Conservation (phyloP, 139 green algal species). For the Asterochloris erici region DNA sequence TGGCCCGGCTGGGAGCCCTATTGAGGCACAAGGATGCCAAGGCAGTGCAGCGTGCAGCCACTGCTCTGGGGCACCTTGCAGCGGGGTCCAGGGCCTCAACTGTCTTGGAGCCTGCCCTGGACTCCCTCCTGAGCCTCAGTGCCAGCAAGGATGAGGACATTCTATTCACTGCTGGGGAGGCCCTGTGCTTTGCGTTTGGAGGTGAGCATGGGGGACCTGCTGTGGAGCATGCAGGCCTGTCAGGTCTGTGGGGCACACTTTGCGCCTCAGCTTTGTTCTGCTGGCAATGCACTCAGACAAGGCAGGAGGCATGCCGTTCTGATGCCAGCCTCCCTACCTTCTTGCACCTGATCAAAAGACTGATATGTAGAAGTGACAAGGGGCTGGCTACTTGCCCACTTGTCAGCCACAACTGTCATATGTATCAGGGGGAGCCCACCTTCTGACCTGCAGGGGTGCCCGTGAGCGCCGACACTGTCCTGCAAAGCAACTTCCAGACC, state of each 20-base stretch:
- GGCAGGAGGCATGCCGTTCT: neutral
- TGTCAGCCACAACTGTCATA: neutral
- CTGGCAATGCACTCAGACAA: too few species aligned
- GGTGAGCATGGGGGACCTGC: slow-evolving; percentile 16
- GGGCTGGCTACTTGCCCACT: neutral
- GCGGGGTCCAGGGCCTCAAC: neutral
- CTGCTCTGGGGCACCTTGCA: slow-evolving; percentile 1
- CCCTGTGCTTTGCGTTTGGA: slow-evolving; percentile 75
- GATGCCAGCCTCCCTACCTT: neutral
- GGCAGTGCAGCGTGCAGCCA: slow-evolving; percentile 11
- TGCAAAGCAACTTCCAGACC: slow-evolving; percentile 40
- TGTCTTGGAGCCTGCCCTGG: slow-evolving; percentile 23
- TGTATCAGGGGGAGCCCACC: neutral
- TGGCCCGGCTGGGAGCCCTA: slow-evolving; percentile 17
- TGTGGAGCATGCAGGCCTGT: neutral
- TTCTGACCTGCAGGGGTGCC: slow-evolving; percentile 27
- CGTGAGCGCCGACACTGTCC: slow-evolving; percentile 41
- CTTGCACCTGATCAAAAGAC: neutral
- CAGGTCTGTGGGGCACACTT: too few species aligned
- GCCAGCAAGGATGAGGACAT: slow-evolving; percentile 65
- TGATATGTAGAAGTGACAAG: neutral
- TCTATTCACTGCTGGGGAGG: slow-evolving; percentile 75
- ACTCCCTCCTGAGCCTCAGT: slow-evolving; percentile 39
- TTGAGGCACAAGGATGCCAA: slow-evolving; percentile 31
- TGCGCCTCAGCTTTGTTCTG: too few species aligned